Conservation (phyloP, 306 rosid genomes). For the Alnus glutinosa region DNA sequence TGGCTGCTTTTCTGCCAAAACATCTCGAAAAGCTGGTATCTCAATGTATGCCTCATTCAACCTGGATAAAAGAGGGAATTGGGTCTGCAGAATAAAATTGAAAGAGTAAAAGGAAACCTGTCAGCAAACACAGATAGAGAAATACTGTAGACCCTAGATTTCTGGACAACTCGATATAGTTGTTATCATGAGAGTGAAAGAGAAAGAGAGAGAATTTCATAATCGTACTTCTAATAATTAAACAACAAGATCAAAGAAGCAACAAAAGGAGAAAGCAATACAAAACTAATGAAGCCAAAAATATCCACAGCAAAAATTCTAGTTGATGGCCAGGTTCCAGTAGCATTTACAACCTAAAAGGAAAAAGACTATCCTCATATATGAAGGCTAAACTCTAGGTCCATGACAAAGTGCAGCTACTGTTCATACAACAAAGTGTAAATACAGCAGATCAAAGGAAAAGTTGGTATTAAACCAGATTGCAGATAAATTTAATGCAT, state of each 20-base stretch:
- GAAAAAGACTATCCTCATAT: too few species aligned
- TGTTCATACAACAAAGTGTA: too few species aligned
- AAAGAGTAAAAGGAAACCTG: constrained; percentile 5
- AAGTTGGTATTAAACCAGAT: neutral
- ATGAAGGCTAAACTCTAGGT: too few species aligned
- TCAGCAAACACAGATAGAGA: constrained; percentile 7
- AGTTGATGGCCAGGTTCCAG: neutral
- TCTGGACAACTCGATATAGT: neutral
- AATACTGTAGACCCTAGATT: neutral
- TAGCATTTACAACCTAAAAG: too few species aligned
- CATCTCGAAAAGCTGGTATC: constrained; percentile 61
- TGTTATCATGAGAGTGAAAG: neutral
- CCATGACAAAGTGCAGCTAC: too few species aligned
- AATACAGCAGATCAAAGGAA: neutral
- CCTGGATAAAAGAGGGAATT: constrained; percentile 63
- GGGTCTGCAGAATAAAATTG: constrained; percentile 42
- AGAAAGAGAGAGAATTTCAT: neutral
- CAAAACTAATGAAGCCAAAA: neutral
- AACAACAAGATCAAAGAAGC: neutral
- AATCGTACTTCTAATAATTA: neutral
- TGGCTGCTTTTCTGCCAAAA: constrained; percentile 72
- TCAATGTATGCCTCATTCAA: constrained; percentile 59
- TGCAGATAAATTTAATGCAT: neutral
- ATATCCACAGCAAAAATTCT: neutral
- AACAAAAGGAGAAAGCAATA: neutral